Evolutionary conservation across 1,284 basidiomycete genomes (phyloP).

Genomic region (Chalciporus sp.): DNA sequence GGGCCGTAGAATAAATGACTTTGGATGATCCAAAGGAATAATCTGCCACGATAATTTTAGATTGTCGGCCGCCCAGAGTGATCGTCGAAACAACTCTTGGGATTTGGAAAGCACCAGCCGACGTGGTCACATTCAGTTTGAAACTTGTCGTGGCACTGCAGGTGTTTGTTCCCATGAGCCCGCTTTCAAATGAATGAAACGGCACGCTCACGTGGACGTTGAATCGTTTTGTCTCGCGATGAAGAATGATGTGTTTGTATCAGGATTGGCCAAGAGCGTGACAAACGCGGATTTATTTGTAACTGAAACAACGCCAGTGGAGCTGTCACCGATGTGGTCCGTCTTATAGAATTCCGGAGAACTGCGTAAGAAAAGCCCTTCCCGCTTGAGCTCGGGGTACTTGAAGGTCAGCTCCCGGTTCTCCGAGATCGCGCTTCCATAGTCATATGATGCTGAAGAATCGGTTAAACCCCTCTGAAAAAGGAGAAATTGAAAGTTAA

Average conservation of each 20-base stretch:
- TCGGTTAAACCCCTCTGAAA: constrained; percentile 11
- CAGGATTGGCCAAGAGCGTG: constrained; percentile 69
- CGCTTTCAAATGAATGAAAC: not conserved
- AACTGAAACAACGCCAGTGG: constrained; percentile 49
- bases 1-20: constrained; percentile 66
- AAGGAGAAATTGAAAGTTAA: not conserved
- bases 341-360: constrained; percentile 79
- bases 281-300: constrained; percentile 56
- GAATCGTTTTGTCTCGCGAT: constrained; percentile 69
- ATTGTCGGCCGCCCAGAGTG: constrained; percentile 66
- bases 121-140: constrained; percentile 57
- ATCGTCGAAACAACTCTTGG: constrained; percentile 55
- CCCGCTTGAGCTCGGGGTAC: constrained; percentile 73
- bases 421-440: constrained; percentile 68
- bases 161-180: constrained; percentile 5
- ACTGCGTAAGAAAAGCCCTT: constrained; percentile 74
- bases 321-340: constrained; percentile 67
- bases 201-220: constrained; percentile 59
- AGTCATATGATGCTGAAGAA: constrained; percentile 60
- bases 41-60: constrained; percentile 69
- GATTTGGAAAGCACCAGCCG: constrained; percentile 51
- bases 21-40: constrained; percentile 64
- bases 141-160: constrained; percentile 52
- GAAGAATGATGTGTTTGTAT: constrained; percentile 66
- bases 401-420: constrained; percentile 69